Base-by-base conservation (phyloP, 768 basidiomycete species). In the Mycena polygramma region DNA sequence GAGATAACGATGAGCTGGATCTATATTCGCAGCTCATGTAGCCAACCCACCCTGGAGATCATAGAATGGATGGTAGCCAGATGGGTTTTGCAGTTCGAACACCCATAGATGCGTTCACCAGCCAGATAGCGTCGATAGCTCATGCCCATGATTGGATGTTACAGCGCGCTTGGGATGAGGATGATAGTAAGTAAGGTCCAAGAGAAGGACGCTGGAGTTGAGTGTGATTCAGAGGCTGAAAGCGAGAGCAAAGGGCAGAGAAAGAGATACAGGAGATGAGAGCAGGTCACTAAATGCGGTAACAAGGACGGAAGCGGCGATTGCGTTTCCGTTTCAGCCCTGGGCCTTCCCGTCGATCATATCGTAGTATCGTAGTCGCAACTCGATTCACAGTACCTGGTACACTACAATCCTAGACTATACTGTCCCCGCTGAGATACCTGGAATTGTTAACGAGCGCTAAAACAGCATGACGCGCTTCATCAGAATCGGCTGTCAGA, bases 31-130 rank as follows among this genome's bases (percentile, higher is more conserved):
- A 22, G 36, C 57, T 39, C 39, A 22, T 53, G 36, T 30, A 53
- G 63, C 52, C 9, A 13, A 83, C 91, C 75, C 74, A 95, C 95
- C 79, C 94, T 87, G 69, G 94, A 96, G 75, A 96, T 89, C 93
- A 97, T 95, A 52, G 92, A 91, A 79, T 95, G 92, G 66, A 94
- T 92, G 35, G 94, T 95, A n/a, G 94, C 91, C 54, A 97, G 90
- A 80, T 97, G 95, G 15, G 95, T 96, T 80, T 86, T 92, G 88
- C 95, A 97, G 57, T 83, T 90, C 57, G 88, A 89, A 81, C 96
- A 97, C 45, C 95, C 95, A 75, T 95, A 96, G 77, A 97, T 93
- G 75, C 94, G 90, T 73, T 91, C 91, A 53, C 94, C 94, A 57
- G 90, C 85, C 72, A 97, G 91, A 83, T 95, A 97, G 67, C 90